Conservation (phyloP, 768 basidiomycete species). For the Mycena galericulata region DNA sequence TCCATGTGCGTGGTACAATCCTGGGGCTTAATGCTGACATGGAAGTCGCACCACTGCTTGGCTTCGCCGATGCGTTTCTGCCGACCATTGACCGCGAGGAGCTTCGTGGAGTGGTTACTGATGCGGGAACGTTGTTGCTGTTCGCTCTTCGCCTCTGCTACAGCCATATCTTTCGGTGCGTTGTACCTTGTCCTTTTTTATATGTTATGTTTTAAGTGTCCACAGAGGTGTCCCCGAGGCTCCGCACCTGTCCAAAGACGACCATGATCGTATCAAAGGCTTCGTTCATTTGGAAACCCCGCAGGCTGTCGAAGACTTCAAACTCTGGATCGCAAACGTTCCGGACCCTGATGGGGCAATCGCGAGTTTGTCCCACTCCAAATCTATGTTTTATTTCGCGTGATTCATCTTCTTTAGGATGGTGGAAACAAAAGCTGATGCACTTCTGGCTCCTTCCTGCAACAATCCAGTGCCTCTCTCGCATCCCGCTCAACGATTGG, state of each 20-base stretch:
- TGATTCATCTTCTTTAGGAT: not conserved
- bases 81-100: conserved; percentile 5
- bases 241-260: conserved; percentile 6
- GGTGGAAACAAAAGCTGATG: conserved; percentile 9
- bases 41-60: conserved; percentile 17
- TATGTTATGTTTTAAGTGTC: not conserved
- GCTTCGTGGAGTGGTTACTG: not conserved
- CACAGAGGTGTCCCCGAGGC: conserved; percentile 13
- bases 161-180: conserved; percentile 11
- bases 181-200: not conserved
- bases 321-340: conserved; percentile 14
- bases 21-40: conserved; percentile 16
- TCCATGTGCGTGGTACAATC: conserved; percentile 7
- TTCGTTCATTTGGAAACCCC: not conserved
- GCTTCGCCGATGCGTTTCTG: conserved; percentile 15
- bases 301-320: conserved; percentile 17
- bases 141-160: conserved; percentile 12
- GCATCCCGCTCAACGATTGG: conserved; percentile 4
- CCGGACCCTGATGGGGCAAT: conserved; percentile 8
- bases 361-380: conserved; percentile 1
- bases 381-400: not conserved
- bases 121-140: not conserved
- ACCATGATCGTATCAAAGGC: not conserved
- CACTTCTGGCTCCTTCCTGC: conserved; percentile 16
- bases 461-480: conserved; percentile 13